Evolutionary conservation across 83 land plant species (phyloP).

Genomic region (Picea engelmannii): DNA sequence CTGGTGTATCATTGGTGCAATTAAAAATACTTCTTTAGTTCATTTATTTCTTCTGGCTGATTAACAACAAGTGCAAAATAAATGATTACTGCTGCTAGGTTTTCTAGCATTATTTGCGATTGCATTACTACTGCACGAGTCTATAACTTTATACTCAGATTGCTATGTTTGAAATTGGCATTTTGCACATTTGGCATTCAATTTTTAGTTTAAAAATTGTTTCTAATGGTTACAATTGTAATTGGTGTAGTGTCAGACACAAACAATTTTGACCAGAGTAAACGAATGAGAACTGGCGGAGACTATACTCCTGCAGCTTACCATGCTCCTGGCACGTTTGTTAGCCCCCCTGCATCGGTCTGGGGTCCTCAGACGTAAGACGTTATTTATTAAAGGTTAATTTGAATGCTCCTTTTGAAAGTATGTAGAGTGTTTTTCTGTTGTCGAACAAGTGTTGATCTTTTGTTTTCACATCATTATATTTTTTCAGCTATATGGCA

Average conservation of each 20-base stretch:
- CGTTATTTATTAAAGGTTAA: not conserved
- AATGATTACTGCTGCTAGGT: not conserved
- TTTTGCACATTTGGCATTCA: not conserved
- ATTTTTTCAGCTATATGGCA: constrained; percentile 66
- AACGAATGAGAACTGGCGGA: constrained; percentile 88
- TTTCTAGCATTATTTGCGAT: not conserved
- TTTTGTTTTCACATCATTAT: not conserved
- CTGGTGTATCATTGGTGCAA: not conserved
- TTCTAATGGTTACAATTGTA: constrained; percentile 1
- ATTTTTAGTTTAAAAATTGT: not conserved
- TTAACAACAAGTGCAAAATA: not conserved
- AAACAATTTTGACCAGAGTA: constrained; percentile 80
- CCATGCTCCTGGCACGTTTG: constrained; percentile 75
- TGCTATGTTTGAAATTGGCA: not conserved
- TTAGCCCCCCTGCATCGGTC: constrained; percentile 80
- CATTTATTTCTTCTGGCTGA: not conserved
- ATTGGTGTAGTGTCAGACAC: constrained; percentile 65
- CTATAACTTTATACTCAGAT: not conserved
- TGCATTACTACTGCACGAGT: no score
- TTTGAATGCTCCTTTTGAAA: not conserved
- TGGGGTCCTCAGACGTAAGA: constrained; percentile 90
- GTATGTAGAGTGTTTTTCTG: not conserved
- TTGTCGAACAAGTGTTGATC: not conserved
- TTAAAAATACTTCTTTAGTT: not conserved
- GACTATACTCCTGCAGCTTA: constrained; percentile 74